These are phyloP conservation scores for Colletotrichum sojae DNA, from an alignment of 2,329 filamentous ascomycete species.

Conservation along the genomic window DNA sequence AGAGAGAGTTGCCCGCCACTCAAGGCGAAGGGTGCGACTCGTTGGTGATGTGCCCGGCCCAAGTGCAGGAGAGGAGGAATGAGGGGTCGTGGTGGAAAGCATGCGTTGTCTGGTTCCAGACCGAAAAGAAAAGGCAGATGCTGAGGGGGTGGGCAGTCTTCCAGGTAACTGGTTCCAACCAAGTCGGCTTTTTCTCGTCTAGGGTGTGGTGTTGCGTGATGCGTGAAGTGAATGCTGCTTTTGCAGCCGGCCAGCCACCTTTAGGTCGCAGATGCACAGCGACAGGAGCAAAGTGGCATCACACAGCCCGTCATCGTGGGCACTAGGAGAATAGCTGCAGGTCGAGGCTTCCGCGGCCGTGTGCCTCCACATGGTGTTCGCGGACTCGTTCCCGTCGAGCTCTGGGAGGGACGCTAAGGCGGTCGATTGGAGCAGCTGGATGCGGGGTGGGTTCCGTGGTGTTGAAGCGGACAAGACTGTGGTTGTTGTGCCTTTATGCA, in stretches of 20 bases:
- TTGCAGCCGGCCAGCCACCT: constrained; percentile 9
- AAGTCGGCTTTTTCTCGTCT: not conserved
- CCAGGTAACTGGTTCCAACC: constrained; percentile 27
- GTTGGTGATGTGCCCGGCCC: too few relatives aligned
- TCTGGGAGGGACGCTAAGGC: not conserved
- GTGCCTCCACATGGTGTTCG: constrained; percentile 6
- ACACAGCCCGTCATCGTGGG: constrained; percentile 19
- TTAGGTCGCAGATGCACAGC: constrained; percentile 17
- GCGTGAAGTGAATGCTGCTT: constrained; percentile 5
- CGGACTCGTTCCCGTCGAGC: not conserved
- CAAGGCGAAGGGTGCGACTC: too few relatives aligned
- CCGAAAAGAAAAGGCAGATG: not conserved
- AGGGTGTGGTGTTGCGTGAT: constrained; percentile 13
- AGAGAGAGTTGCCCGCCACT: too few relatives aligned
- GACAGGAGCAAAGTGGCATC: constrained; percentile 22
- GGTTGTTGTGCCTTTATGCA: not conserved
- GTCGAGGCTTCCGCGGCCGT: constrained; percentile 12
- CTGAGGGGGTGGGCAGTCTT: constrained; percentile 3
- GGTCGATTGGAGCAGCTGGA: not conserved
- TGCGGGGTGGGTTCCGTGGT: constrained; percentile 5
- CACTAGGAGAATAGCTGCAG: constrained; percentile 34
- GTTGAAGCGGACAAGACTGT: not conserved
- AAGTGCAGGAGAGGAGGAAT: not conserved
- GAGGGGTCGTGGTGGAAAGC: not conserved
- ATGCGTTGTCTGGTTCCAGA: not conserved